Evolutionary conservation across 192 early-diverging fungal genomes (phyloP), one percentile per base, ranked within the genome.

Genomic region (Cladochytrium replicatum): DNA sequence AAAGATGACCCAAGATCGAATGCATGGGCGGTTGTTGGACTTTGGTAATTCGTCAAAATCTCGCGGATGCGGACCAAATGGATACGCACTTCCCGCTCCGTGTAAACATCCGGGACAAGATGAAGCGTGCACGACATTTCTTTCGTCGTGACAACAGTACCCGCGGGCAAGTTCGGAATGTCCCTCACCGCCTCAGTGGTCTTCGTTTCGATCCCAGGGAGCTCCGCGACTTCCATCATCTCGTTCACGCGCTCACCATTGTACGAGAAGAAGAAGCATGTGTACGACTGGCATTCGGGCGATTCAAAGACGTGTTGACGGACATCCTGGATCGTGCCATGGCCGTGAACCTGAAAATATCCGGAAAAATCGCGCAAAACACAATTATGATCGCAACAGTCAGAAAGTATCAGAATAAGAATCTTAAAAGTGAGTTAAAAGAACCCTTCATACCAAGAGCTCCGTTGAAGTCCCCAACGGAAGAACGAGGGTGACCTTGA

Each of bases 11-110:
- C 85, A 7, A 82, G 78, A 57, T 95, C 88, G 24, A 94, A 37
- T 65, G 29, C 78, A 68, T 74, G 71, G 42, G 69, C 54, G 26
- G 67, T 65, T 8, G 72, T 61, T 7, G 70, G 70, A 46, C 75
- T 78, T 46, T 75, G 69, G 38, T 86, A 86, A n/a, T 82, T 81
- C 32, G 71, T 78, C 21, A 98, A 63, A 25, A 93, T 61, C 63
- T 96, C 93, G 37, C 89, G 80, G 26, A 95, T 69, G 34, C 91
- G 84, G 47, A 69, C 82, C 56, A 98, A 69, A 55, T 98, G 95
- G 29, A 92, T 64, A 27, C 89, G 83, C 5, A 88, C 83, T 54
- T 96, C 95, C 43, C 88, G 83, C 56, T 96, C 93, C 40, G 82
- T 94, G 67, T 93, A 94, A n/a, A 57, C 72, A 45, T 82, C 86